Conservation (phyloP, 768 basidiomycete species). For the Paxillus ammoniavirescens region DNA sequence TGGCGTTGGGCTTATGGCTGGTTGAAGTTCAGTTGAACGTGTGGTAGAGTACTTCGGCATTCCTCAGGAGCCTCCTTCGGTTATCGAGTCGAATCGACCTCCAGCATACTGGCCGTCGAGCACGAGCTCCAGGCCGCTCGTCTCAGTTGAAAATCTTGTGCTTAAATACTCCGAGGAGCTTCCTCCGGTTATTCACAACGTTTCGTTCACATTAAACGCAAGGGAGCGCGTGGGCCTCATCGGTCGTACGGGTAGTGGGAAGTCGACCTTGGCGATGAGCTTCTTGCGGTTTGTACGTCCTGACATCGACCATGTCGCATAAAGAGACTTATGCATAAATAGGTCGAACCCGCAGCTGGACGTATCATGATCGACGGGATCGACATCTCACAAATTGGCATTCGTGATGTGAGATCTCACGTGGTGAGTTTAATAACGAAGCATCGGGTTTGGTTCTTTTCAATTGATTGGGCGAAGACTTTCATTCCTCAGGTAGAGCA, state of each 20-base stretch:
- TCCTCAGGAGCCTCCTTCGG: constrained; percentile 76
- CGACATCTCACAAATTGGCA: constrained; percentile 80
- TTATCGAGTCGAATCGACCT: constrained; percentile 66
- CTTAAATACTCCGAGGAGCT: constrained; percentile 81
- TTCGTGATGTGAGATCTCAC: too few species aligned
- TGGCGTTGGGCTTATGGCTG: constrained; percentile 6
- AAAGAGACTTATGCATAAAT: not conserved
- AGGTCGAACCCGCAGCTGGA: constrained; percentile 72
- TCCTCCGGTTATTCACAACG: constrained; percentile 68
- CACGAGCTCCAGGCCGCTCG: constrained; percentile 50
- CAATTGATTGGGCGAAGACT: constrained; percentile 40
- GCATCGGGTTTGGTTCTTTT: too few species aligned
- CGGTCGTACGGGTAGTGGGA: not conserved
- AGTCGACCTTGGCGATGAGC: constrained; percentile 78
- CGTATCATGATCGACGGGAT: constrained; percentile 80
- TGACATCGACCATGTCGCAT: not conserved
- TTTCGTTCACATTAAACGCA: constrained; percentile 68
- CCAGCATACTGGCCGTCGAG: constrained; percentile 90
- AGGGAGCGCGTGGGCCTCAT: constrained; percentile 47
- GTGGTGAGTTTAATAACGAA: too few species aligned
- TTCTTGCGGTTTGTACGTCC: constrained; percentile 66
- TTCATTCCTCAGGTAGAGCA: constrained; percentile 57
- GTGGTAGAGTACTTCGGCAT: constrained; percentile 84
- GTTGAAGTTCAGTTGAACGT: constrained; percentile 78
- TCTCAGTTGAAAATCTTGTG: constrained; percentile 68